Conservation (phyloP, 225 moss, liverwort and hornwort species). For the Pseudisothecium myosuroides region DNA sequence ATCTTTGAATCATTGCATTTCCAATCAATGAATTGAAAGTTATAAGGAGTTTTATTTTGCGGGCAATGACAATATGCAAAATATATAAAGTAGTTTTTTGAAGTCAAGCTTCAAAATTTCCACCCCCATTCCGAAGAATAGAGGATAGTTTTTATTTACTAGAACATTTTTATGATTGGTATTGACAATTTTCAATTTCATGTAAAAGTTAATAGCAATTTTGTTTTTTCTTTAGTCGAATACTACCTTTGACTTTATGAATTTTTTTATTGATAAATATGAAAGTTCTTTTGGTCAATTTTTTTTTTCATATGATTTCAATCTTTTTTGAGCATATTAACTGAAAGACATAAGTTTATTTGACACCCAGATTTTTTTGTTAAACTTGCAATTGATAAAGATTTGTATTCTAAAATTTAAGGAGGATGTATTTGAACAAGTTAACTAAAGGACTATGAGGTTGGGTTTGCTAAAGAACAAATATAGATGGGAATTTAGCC, state of each 20-base stretch:
- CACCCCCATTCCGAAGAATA: too few relatives aligned
- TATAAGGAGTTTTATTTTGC: accelerated
- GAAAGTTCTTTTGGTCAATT: neutral
- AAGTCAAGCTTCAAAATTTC: neutral
- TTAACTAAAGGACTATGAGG: accelerated
- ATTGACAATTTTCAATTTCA: neutral
- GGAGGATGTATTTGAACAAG: accelerated
- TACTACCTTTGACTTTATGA: neutral
- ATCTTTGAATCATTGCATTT: neutral
- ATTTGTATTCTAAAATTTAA: neutral
- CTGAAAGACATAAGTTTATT: neutral
- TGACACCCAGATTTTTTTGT: accelerated
- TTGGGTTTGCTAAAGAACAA: neutral
- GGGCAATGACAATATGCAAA: accelerated
- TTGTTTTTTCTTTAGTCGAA: accelerated
- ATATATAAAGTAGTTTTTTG: neutral
- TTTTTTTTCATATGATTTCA: accelerated
- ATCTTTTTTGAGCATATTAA: neutral
- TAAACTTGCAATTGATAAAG: neutral
- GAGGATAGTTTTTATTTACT: neutral
- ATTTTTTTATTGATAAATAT: neutral
- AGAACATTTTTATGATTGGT: neutral
- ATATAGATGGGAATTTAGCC: neutral
- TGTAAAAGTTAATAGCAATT: neutral
- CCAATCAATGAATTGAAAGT: neutral